Percentiles rank a stretch among this genome's conserved stretches.
These are phyloP conservation scores for Suhomyces canberraensis DNA, from an alignment of 805 yeast species.

Conservation along the genomic window DNA sequence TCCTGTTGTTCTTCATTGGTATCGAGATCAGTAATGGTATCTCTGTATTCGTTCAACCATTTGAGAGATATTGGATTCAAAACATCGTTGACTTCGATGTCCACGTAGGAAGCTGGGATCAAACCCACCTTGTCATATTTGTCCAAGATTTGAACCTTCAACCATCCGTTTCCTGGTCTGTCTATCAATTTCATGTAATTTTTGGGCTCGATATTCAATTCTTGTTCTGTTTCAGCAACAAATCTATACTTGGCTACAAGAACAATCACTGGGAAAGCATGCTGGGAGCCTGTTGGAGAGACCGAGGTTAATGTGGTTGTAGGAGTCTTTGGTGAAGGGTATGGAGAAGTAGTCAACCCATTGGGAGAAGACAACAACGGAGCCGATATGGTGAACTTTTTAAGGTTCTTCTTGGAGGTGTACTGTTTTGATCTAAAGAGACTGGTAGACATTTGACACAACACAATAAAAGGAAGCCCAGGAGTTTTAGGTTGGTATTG, in stretches of 20 bases:
- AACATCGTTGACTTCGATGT: slow-evolving; percentile 37
- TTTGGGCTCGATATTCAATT: slow-evolving; percentile 23
- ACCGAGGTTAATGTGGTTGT: slow-evolving; percentile 2
- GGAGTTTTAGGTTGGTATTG: too few species aligned
- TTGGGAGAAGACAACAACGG: slow-evolving; percentile 14
- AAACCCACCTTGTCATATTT: slow-evolving; percentile 22
- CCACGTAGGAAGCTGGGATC: slow-evolving; percentile 39
- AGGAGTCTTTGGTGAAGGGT: slow-evolving; percentile 4
- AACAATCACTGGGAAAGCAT: slow-evolving; percentile 19
- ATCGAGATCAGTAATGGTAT: slow-evolving; percentile 3
- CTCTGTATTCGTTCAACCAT: slow-evolving; percentile 27
- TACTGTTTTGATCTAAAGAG: slow-evolving; percentile 21
- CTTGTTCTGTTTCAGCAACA: slow-evolving; percentile 23
- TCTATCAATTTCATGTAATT: slow-evolving; percentile 32
- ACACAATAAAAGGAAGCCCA: too few species aligned
- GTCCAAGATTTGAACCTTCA: slow-evolving; percentile 29
- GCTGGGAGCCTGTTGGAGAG: slow-evolving; percentile 11
- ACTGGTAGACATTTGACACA: slow-evolving; percentile 24
- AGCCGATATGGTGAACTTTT: slow-evolving; percentile 24
- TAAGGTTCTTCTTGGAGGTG: slow-evolving; percentile 22
- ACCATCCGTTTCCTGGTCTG: slow-evolving; percentile 41
- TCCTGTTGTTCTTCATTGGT: background rate
- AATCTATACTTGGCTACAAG: slow-evolving; percentile 32
- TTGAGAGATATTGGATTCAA: slow-evolving; percentile 28
- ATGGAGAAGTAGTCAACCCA: slow-evolving; percentile 5